Evolutionary conservation across 306 rosid genomes (phyloP).

Genomic region (Lablab purpureus): DNA sequence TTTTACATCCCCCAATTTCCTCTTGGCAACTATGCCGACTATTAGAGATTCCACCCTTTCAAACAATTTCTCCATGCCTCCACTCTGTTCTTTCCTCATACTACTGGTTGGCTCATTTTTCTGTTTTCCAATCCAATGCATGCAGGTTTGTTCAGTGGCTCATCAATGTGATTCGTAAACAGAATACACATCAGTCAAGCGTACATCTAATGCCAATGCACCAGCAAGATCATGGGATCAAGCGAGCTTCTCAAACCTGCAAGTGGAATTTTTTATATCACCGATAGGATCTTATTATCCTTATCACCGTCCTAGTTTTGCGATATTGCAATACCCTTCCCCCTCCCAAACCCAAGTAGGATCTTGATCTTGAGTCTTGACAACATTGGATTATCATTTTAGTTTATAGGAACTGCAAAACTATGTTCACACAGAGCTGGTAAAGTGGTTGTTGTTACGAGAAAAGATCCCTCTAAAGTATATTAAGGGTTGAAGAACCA

Average conservation of each 20-base stretch:
- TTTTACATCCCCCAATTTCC: neutral
- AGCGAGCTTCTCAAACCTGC: neutral
- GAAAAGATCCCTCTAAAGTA: conserved; percentile 6
- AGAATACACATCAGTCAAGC: conserved; percentile 8
- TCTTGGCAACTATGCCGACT: neutral
- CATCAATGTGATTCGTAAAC: conserved; percentile 16
- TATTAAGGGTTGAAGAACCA: conserved; percentile 5
- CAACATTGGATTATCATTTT: neutral
- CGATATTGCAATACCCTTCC: too few species aligned
- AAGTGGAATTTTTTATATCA: neutral
- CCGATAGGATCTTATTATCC: too few species aligned
- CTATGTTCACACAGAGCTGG: neutral
- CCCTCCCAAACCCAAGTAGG: neutral
- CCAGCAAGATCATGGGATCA: neutral
- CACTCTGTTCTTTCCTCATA: too few species aligned
- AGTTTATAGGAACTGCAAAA: conserved; percentile 8
- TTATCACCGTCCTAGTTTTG: too few species aligned
- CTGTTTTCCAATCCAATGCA: neutral
- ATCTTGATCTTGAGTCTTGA: neutral
- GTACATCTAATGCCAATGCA: conserved; percentile 11
- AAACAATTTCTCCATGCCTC: too few species aligned
- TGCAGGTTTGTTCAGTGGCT: neutral
- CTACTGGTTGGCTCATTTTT: too few species aligned
- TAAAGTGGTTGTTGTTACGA: conserved; percentile 1
- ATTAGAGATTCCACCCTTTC: too few species aligned